Evolutionary conservation across 805 yeast species (phyloP), one percentile per base, ranked within the genome.

Genomic region (Teunomyces lycoperdinae): DNA sequence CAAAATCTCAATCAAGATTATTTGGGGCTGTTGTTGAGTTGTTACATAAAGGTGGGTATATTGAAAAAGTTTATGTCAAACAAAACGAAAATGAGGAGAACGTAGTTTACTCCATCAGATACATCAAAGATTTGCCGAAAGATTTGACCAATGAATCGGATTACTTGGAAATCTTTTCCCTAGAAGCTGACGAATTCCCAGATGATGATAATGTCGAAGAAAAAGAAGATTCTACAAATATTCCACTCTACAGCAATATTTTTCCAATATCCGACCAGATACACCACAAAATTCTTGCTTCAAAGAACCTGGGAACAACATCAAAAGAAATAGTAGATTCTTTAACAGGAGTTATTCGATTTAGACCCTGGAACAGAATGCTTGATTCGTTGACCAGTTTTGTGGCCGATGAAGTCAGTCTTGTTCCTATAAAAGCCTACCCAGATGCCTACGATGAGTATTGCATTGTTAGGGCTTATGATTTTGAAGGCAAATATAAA

Each of bases 401-500:
- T 44, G 60, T 61, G 16, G 58, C 61, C 34, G 74, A 71, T 38
- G 48, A 45, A 9, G 32, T 34, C 5, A 35, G 24, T 9, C 43
- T 51, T 27, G 27, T 48, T 41, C 62, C 64, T 4, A 49, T 58
- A 27, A 67, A 63, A 44, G 55, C 52, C 13, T 60, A 60, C 42
- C 48, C 52, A 4, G 73, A 68, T 47, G 58, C 60, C 9, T 65
- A 65, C 47, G 61, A 57, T 24, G 44, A 39, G 10, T 42, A 44
- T 26, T 49, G 63, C 13, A 68, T 89, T 9, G 74, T 85, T 0
- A 74, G 86, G 51, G 83, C 84, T 13, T 80, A 81, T 50, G 95
- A 87, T 58, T 82, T 81, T 54, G 83, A 81, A 50, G 95, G 96
- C 0, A 82, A 89, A 53, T 73, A 77, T 49, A 85, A 87, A 58